Base-by-base conservation (phyloP, 176 grass and related monocot genomes). In the Bolboschoenus planiculmis region DNA sequence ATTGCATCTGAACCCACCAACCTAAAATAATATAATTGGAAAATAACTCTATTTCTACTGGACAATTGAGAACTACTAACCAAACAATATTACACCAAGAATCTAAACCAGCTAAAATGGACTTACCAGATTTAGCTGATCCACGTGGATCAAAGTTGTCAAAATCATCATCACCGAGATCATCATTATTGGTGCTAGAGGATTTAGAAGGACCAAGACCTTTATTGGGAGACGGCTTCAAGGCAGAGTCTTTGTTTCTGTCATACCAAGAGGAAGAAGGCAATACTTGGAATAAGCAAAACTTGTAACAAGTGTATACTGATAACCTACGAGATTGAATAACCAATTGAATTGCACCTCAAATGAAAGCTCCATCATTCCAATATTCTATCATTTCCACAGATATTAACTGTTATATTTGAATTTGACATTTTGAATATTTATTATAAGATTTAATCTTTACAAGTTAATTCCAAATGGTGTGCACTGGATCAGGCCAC, bases 131-230 rank as follows among this genome's bases (percentile, higher is more conserved):
- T 90, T 85, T 86, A 80, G 91, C 79, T 83, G 91, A 95, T 84
- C 93, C 97, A 27, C 97, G 97, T 62, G 97, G 97, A 84, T 99
- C 93, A 57, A 99, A 99, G 80, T 99, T 87, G 70, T 95, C 96
- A 47, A 98, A 93, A 83, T 95, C 84, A 15, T 95, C 93, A 65
- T 87, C 86, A 7, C 71, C 88, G 44, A 30, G 78, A 48, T 70
- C 85, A 72, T 56, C 63, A 55, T 56, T 88, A 83, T 76, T 62
- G 87, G 53, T 35, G 84, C 84, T 90, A 56, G 85, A 33, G 74
- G 63, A 87, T 67, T 88, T 89, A 42, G 82, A 79, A 78, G 79
- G 34, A 80, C 36, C 23, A 26, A 68, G 30, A 36, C 27, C 71
- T 80, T 82, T 60, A 65, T 47, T 66, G 8, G 56, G 26, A 82